Conservation (phyloP, 306 rosid genomes). For the Psophocarpus tetragonolobus region DNA sequence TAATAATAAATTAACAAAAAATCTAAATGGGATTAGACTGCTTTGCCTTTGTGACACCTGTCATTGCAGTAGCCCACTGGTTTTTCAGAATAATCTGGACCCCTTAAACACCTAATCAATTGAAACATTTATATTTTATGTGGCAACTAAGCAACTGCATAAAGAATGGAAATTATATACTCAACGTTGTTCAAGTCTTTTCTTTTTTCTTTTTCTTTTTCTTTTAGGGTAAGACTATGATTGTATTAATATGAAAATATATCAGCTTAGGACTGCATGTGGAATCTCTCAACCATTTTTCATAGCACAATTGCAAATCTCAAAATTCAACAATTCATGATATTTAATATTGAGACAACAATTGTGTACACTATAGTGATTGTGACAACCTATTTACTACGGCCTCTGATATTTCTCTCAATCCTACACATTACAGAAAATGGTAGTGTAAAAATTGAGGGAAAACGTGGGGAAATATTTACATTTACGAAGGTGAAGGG, state of each 20-base stretch:
- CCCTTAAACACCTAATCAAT: background rate
- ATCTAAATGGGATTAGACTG: background rate
- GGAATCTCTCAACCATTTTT: background rate
- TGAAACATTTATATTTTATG: background rate
- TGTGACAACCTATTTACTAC: slow-evolving; percentile 35
- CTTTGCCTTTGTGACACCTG: background rate
- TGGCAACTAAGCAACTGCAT: too few species aligned
- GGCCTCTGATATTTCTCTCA: slow-evolving; percentile 34
- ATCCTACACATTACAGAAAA: slow-evolving; percentile 37
- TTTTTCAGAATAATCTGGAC: background rate
- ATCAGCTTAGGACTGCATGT: background rate
- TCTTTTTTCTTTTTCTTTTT: too few species aligned
- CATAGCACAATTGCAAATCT: background rate
- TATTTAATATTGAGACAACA: background rate
- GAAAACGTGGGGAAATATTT: background rate
- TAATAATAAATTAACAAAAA: background rate
- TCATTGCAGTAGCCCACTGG: background rate
- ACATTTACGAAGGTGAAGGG: slow-evolving; percentile 42
- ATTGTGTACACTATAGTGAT: slow-evolving; percentile 15
- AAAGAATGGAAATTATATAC: background rate
- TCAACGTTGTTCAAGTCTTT: background rate
- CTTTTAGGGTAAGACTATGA: background rate
- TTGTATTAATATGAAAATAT: background rate
- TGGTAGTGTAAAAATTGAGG: background rate
- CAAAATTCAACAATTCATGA: background rate